Evolutionary conservation across 2,329 filamentous ascomycete genomes (phyloP), one percentile per base, ranked within the genome.

Genomic region (Trichoderma lentiforme): DNA sequence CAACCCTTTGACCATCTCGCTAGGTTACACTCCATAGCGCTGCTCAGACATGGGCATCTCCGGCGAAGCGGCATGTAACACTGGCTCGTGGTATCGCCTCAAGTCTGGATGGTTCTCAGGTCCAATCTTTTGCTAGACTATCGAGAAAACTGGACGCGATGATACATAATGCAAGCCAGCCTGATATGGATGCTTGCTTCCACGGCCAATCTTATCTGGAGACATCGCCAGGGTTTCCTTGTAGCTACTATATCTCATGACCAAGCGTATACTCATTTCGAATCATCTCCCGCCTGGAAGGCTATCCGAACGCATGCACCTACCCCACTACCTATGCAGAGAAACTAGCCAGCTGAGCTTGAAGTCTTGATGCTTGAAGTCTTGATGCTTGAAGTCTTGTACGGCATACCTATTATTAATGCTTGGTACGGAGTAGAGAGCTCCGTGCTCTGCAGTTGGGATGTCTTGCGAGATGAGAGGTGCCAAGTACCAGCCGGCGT

Each of bases 11-110:
- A 26, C 57, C 56, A 69, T 57, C 36, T 62, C 30, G 57, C 47
- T 36, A 70, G 67, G 67, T 70, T 70, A 70, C 67, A 70, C 67
- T 70, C 39, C 24, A 47, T 70, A 61, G 57, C 67, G 56, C 57
- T 36, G 57, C 26, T 28, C 39, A 36, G 36, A 36, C 39, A 70
- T 70, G 67, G 67, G 39, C 30, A 36, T 60, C 57, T 53, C 30
- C 67, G 67, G 67, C 57, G 67, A 62, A 26, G 57, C 67, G 67
- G 67, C 67, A 70, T 70, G 67, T 70, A 70, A 70, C 67, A 62
- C 56, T 70, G 57, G 67, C 67, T 70, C 67, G 67, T 70, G 67
- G 39, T 53, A 36, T 36, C 36, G 51, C 34, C 36, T 36, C 11
- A 15, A 32, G 28, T 36, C 39, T 56, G n/a, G 43, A 26, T 36